Conservation (phyloP, 805 yeast genomes). For the Saccharomycopsis capsularis region DNA sequence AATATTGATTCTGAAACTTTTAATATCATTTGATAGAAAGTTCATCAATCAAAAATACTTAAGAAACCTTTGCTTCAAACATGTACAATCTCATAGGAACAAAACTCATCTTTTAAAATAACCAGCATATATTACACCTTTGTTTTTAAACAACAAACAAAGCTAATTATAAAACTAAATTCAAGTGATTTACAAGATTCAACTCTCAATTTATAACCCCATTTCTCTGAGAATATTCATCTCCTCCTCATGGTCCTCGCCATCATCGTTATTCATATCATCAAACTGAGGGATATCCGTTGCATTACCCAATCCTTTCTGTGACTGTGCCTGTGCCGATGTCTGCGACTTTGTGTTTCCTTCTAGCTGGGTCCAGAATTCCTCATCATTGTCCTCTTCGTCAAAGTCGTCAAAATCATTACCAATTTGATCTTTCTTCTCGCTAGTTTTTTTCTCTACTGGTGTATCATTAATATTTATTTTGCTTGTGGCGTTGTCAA, state of each 20-base stretch:
- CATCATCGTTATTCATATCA: conserved; percentile 9
- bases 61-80: too few species aligned
- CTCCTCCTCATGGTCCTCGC: conserved; percentile 34
- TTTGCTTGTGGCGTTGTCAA: not conserved
- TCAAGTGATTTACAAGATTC: too few species aligned
- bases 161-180: too few species aligned
- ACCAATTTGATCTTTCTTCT: not conserved
- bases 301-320: not conserved
- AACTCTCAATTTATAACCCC: conserved; percentile 33
- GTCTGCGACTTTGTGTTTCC: not conserved
- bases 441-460: not conserved
- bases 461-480: not conserved
- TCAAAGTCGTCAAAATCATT: conserved; percentile 4
- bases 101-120: too few species aligned
- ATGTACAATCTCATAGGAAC: too few species aligned
- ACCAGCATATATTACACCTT: too few species aligned
- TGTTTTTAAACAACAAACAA: too few species aligned
- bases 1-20: too few species aligned
- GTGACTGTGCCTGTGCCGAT: conserved; percentile 3
- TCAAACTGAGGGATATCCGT: not conserved
- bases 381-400: conserved; percentile 2
- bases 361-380: conserved; percentile 3
- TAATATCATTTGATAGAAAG: too few species aligned
- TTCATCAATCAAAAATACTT: too few species aligned
- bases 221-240: conserved; percentile 38